Percentiles rank a stretch among this genome's conserved stretches.
Conservation (phyloP, 208 protist genomes). For the Acanthamoeba rhysodes region DNA sequence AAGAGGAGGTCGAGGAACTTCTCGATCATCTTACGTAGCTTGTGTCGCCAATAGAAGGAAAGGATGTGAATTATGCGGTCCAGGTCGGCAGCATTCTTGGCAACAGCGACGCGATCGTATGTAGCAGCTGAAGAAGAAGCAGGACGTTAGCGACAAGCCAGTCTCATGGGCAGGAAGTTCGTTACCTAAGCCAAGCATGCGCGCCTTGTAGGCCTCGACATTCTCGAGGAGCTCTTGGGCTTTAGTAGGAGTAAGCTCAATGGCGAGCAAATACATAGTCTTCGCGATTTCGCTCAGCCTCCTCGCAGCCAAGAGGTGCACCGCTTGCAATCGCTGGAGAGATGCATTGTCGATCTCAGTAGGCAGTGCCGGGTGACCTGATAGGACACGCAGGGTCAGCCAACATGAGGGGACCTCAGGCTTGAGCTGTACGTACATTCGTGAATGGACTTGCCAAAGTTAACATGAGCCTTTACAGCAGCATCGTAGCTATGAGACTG, state of each 20-base stretch:
- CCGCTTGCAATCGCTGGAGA: background rate
- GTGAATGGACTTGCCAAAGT: background rate
- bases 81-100: slow-evolving; percentile 6
- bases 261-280: background rate
- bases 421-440: background rate
- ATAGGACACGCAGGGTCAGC: background rate
- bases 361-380: background rate
- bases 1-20: background rate
- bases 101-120: background rate
- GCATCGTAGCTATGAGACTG: background rate
- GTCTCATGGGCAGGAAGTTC: background rate
- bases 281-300: slow-evolving; percentile 25
- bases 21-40: slow-evolving; percentile 17
- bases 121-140: background rate
- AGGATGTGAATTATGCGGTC: background rate
- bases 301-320: background rate
- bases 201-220: background rate
- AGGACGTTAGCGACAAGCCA: background rate
- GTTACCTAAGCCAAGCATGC: background rate
- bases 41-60: slow-evolving; percentile 17
- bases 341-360: background rate
- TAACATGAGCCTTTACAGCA: background rate
- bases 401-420: background rate
- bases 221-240: background rate
- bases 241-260: background rate